Conservation (phyloP, 2,329 filamentous ascomycete species). For the Chaetomium sp. region DNA sequence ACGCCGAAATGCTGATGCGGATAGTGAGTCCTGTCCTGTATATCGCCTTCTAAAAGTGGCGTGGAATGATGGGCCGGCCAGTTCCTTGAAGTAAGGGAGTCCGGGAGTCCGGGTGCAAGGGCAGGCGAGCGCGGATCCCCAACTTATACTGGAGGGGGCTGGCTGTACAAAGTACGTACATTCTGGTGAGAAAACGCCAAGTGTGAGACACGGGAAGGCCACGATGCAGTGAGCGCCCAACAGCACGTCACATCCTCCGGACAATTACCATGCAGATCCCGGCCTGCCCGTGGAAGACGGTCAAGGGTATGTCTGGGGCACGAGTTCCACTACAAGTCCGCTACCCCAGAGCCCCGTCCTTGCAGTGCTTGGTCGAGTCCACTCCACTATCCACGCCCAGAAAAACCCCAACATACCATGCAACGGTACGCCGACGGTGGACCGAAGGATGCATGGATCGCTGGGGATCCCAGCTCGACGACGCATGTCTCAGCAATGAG, state of each 20-base stretch:
- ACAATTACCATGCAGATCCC: slow-evolving; percentile 31
- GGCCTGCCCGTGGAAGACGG: slow-evolving; percentile 6
- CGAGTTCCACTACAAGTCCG: slow-evolving; percentile 19
- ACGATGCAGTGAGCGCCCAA: slow-evolving; percentile 11
- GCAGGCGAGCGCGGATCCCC: neutral
- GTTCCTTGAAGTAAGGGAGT: neutral
- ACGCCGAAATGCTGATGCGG: neutral
- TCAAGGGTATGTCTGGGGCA: neutral
- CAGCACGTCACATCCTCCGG: slow-evolving; percentile 23
- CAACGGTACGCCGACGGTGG: neutral
- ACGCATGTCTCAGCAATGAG: slow-evolving; percentile 13
- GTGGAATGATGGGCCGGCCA: neutral
- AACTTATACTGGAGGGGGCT: slow-evolving; percentile 8
- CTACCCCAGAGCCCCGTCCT: slow-evolving; percentile 5
- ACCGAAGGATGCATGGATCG: neutral
- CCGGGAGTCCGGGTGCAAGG: no score
- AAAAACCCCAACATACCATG: neutral
- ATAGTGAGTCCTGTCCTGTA: neutral
- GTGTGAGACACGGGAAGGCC: slow-evolving; percentile 6
- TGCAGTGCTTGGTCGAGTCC: neutral
- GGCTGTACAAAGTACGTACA: no score
- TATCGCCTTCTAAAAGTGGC: neutral
- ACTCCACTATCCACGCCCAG: no score
- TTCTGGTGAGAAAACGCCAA: neutral
- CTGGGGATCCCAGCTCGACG: slow-evolving; percentile 5